Evolutionary conservation across 75 land plant genomes (phyloP).

Genomic region (Adiantum capillusveneris): DNA sequence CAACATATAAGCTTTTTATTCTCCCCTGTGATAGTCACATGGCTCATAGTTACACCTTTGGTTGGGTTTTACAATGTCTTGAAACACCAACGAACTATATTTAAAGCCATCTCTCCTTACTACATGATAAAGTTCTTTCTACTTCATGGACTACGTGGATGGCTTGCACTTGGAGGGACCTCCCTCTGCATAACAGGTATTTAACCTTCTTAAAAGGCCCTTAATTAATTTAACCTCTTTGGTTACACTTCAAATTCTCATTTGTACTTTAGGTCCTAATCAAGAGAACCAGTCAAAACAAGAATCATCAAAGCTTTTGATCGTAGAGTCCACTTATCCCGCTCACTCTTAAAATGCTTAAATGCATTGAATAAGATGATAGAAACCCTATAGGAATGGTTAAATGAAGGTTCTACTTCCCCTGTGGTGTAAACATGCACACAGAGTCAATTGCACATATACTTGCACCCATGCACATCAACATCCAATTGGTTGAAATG

Average conservation of each 20-base stretch:
- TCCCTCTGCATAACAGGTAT: conserved; percentile 27
- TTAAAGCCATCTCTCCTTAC: conserved; percentile 22
- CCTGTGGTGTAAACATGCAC: no score
- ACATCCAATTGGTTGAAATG: no score
- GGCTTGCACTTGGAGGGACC: conserved; percentile 17
- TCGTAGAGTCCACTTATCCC: no score
- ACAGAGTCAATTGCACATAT: no score
- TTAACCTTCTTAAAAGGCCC: not conserved
- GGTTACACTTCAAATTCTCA: not conserved
- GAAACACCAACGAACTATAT: conserved; percentile 13
- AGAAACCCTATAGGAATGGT: no score
- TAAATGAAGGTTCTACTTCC: no score
- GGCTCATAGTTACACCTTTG: conserved; percentile 17
- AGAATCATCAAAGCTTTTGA: no score
- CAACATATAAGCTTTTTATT: conserved; percentile 14
- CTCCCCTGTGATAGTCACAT: conserved; percentile 16
- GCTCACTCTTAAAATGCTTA: no score
- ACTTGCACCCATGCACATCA: no score
- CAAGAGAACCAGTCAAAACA: no score
- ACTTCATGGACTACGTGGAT: conserved; percentile 10
- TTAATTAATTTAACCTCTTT: not conserved
- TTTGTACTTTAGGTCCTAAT: not conserved
- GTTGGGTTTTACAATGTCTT: conserved; percentile 23
- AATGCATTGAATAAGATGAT: no score
- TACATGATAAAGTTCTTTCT: conserved; percentile 10